Evolutionary conservation across 768 basidiomycete species (phyloP).

Genomic region (Lentinula sp.): DNA sequence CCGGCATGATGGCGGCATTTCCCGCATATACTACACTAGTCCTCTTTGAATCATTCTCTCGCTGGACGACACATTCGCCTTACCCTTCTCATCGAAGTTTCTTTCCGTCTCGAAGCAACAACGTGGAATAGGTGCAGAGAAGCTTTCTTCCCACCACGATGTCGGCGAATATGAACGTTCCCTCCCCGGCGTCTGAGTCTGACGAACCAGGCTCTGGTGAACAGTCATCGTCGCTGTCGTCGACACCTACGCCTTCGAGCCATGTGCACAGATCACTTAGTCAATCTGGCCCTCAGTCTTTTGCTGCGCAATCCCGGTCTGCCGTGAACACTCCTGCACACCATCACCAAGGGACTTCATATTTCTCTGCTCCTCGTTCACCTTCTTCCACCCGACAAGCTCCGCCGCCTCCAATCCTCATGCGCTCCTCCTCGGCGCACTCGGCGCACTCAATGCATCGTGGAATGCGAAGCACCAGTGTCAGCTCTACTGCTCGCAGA

Average conservation of each 20-base stretch:
- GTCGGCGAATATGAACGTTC: conserved; percentile 1
- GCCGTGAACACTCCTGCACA: conserved; percentile 52
- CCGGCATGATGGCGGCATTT: too few relatives aligned
- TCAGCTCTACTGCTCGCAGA: conserved; percentile 45
- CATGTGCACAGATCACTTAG: conserved; percentile 38
- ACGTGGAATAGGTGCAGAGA: too few relatives aligned
- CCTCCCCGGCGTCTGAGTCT: conserved; percentile 24
- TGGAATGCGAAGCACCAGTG: conserved; percentile 54
- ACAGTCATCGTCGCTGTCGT: conserved; percentile 14
- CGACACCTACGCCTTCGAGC: conserved; percentile 40
- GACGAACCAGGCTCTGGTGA: conserved; percentile 19
- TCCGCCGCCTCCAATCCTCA: conserved; percentile 29
- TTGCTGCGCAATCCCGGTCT: conserved; percentile 29
- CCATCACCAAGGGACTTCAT: conserved; percentile 66
- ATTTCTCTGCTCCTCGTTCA: conserved; percentile 42
- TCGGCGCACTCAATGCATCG: conserved; percentile 41
- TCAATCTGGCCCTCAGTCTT: conserved; percentile 17
- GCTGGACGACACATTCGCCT: conserved; percentile 6
- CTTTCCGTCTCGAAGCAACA: too few relatives aligned
- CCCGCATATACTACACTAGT: too few relatives aligned
- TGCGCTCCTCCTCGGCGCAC: conserved; percentile 42
- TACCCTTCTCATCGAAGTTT: too few relatives aligned
- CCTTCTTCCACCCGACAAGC: conserved; percentile 26
- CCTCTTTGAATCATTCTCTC: neutral
- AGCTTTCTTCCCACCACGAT: neutral